Conservation (phyloP, 805 yeast species). For the Lipomyces chichibuensis region DNA sequence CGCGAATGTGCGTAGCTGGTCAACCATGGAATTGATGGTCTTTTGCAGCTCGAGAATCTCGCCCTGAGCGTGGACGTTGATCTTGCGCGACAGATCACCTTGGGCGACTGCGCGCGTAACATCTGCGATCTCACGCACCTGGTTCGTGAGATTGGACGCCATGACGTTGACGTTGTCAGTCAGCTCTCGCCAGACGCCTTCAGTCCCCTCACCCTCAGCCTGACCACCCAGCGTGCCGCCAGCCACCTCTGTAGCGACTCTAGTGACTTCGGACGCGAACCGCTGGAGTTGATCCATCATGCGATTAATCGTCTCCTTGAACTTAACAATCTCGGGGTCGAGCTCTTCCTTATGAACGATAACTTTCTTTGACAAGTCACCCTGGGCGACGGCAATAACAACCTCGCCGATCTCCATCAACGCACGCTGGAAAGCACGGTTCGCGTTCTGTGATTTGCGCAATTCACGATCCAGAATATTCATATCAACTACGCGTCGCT, state of each 20-base stretch:
- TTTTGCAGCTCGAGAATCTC: slow-evolving; percentile 83
- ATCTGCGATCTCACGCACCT: slow-evolving; percentile 86
- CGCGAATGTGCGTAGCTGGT: slow-evolving; percentile 78
- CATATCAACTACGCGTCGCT: slow-evolving; percentile 29
- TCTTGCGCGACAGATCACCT: slow-evolving; percentile 80
- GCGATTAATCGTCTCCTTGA: slow-evolving; percentile 78
- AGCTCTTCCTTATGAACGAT: slow-evolving; percentile 69
- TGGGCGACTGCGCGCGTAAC: slow-evolving; percentile 87
- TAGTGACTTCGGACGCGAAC: slow-evolving; percentile 78
- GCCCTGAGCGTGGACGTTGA: slow-evolving; percentile 90
- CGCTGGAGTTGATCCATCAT: slow-evolving; percentile 88
- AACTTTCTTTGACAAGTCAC: slow-evolving; percentile 81
- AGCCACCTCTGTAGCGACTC: slow-evolving; percentile 87
- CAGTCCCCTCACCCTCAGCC: slow-evolving; percentile 80
- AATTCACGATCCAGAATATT: slow-evolving; percentile 42
- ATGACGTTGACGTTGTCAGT: slow-evolving; percentile 87
- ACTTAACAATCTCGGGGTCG: slow-evolving; percentile 78
- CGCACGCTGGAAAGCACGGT: slow-evolving; percentile 64
- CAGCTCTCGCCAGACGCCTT: slow-evolving; percentile 84
- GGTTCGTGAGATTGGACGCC: slow-evolving; percentile 86
- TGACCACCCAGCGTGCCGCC: slow-evolving; percentile 90
- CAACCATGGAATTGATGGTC: slow-evolving; percentile 88
- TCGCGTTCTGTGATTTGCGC: slow-evolving; percentile 54
- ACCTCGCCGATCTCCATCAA: slow-evolving; percentile 81
- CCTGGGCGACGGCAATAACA: slow-evolving; percentile 85